Evolutionary conservation across 352 stramenopile genomes (phyloP), one percentile per base, ranked within the genome.

Genomic region (Phytophthora uliginosa): DNA sequence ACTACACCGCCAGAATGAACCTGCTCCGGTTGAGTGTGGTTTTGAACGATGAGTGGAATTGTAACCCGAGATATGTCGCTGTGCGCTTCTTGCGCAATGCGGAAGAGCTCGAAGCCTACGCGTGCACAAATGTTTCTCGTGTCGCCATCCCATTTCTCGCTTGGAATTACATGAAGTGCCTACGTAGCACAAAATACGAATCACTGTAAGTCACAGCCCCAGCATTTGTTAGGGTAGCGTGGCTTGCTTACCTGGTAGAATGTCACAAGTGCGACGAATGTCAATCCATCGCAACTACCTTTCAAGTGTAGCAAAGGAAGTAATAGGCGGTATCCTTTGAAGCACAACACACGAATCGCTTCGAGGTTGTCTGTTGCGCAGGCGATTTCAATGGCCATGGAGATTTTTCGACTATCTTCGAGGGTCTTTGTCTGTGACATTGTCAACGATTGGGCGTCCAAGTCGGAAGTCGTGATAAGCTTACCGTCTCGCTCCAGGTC

Each of bases 321-420:
- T 63, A 94, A 42, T 1, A 91, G 38, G 4, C 81, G 77, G 42
- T 94, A 95, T 7, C 86, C 80, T 74, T 90, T 94, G 63, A 94
- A 94, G 58, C 77, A 77, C 18, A 94, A 63, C 4, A 64, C 47
- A 12, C 75, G 74, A 36, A 92, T 85, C 18, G 84, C 73, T 59
- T 91, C 85, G 8, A 59, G 40, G 56, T 93, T 88, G 4, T 69
- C 77, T 12, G 78, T 81, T 1, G 84, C 78, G 31, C 68, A 83
- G 2, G 89, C 86, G 5, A 94, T 77, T 38, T 95, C 89, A 26
- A 94, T 70, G 4, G 65, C 86, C 20, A 95, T 89, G 0, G 77
- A 73, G 24, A 93, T 61, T 59, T 82, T 84, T 3, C 71, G 81
- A 52, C 67, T 80, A 12, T 78, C 69, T 70, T 94, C 84, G 28